A percentile compares a stretch with the other conserved stretches of the same genome.
These are phyloP conservation scores for Dendrostoma leiphaemia DNA, from an alignment of 2,329 filamentous ascomycete genomes.

Conservation along the genomic window DNA sequence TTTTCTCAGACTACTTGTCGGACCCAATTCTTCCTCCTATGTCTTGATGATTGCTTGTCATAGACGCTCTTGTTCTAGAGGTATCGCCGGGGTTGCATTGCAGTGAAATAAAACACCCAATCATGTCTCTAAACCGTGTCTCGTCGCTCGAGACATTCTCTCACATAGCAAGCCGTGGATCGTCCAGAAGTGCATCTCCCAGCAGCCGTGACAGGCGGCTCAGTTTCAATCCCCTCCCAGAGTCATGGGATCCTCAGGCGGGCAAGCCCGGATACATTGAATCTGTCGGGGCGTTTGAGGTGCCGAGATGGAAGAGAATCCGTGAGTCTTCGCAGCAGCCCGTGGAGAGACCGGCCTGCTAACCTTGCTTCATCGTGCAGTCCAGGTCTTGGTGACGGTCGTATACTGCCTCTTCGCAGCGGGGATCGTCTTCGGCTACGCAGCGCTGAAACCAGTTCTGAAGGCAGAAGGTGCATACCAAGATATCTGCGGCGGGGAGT, in stretches of 20 bases:
- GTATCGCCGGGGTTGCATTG: not conserved
- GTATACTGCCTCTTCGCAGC: conserved; percentile 58
- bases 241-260: conserved; percentile 46
- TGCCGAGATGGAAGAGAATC: conserved; percentile 52
- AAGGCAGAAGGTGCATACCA: conserved; percentile 71
- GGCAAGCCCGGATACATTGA: conserved; percentile 40
- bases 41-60: too few species aligned
- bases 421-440: conserved; percentile 81
- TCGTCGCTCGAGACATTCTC: conserved; percentile 53
- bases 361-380: conserved; percentile 22
- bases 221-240: conserved; percentile 54
- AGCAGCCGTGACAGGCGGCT: conserved; percentile 49
- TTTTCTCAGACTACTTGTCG: too few species aligned
- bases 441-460: conserved; percentile 78
- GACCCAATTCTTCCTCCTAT: too few species aligned
- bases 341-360: not conserved
- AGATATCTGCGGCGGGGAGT: conserved; percentile 49
- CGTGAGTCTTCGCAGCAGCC: conserved; percentile 35
- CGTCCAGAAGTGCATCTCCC: conserved; percentile 41
- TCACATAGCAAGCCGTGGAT: conserved; percentile 34
- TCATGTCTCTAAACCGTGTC: conserved; percentile 53
- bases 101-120: not conserved
- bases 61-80: not conserved
- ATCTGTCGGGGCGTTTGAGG: conserved; percentile 52
- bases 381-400: conserved; percentile 37